Base-by-base conservation (phyloP, 2,329 filamentous ascomycete species). In the Pseudocercospora eumusae region DNA sequence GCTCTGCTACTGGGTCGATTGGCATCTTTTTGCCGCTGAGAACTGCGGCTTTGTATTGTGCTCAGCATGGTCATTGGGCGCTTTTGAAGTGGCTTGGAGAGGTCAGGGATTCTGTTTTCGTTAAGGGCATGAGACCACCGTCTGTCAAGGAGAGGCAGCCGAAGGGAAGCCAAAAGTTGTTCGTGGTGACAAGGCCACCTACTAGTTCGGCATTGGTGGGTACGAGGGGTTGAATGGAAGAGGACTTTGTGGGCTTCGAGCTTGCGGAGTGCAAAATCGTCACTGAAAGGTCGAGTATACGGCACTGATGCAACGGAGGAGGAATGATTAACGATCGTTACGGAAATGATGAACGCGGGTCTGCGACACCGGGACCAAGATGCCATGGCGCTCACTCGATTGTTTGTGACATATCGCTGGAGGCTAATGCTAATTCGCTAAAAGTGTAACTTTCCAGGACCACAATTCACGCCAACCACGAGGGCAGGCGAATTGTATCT, bases 1-100 rank as follows among this genome's bases (percentile, higher is more conserved):
- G 65, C 21, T 70, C 66, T 13, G 67, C 65, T 2, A 70, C 70
- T 3, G 71, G 72, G 1, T 65, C 70, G 25, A 67, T 74, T 23
- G 69, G 68, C 3, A 69, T 74, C 15, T 75, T 75, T 52, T 63
- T 73, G 15, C 70, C 71, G 0, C 55, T 75, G 57, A 65, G 69
- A 2, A 70, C 69, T 2, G 69, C 68, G 1, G 66, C 69, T 13
- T 59, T 72, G 42, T 71, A 74, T 45, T 73, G 71, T 61, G 67
- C 63, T 33, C 55, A 65, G 36, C 69, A 68, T 42, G 67, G 64
- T 8, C 64, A 68, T 33, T 72, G 70, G 71, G 18, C 42, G n/a
- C 57, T 66, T 56, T 56, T 69, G 40, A 69, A 65, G 53, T 73
- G 71, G 71, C 36, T 68, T 11, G 65, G 69, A 7, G 60, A 54